Evolutionary conservation across 2,329 filamentous ascomycete species (phyloP).

Genomic region (Westerdykella ornata): DNA sequence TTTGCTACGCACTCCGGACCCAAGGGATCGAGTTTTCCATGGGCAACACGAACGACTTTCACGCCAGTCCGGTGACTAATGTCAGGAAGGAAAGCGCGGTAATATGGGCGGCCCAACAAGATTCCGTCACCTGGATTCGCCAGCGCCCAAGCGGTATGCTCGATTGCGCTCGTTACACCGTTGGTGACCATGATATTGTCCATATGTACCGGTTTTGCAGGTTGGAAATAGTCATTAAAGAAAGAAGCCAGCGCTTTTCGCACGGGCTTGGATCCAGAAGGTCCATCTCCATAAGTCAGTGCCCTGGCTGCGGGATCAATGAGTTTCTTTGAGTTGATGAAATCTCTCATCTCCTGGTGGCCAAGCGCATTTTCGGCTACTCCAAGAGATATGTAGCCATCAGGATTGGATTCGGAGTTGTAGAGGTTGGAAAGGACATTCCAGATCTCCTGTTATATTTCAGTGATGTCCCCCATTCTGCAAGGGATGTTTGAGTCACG

Average conservation of each 20-base stretch:
- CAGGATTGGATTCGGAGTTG: slow-evolving; percentile 37
- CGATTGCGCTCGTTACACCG: slow-evolving; percentile 40
- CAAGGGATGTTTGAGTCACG: no score
- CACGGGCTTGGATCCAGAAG: slow-evolving; percentile 33
- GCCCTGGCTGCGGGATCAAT: slow-evolving; percentile 4
- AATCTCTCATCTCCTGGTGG: slow-evolving; percentile 42
- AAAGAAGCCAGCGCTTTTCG: slow-evolving; percentile 33
- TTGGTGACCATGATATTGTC: slow-evolving; percentile 37
- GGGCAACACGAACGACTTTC: slow-evolving; percentile 41
- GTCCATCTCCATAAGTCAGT: slow-evolving; percentile 42
- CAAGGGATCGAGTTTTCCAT: slow-evolving; percentile 43
- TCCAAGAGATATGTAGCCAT: slow-evolving; percentile 47
- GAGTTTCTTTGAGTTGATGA: slow-evolving; percentile 38
- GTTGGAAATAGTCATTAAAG: slow-evolving; percentile 33
- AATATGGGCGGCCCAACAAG: slow-evolving; percentile 42
- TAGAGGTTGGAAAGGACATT: slow-evolving; percentile 44
- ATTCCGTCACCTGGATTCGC: slow-evolving; percentile 39
- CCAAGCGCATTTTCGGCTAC: slow-evolving; percentile 51
- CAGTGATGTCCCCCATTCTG: no score
- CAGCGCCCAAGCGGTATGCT: slow-evolving; percentile 39
- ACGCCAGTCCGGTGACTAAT: slow-evolving; percentile 41
- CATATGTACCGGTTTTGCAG: slow-evolving; percentile 20
- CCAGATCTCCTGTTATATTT: not conserved
- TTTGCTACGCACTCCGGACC: slow-evolving; percentile 36
- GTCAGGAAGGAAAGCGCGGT: slow-evolving; percentile 46